Base-by-base conservation (phyloP, 768 basidiomycete species). In the Pleurotus cornucopiae region DNA sequence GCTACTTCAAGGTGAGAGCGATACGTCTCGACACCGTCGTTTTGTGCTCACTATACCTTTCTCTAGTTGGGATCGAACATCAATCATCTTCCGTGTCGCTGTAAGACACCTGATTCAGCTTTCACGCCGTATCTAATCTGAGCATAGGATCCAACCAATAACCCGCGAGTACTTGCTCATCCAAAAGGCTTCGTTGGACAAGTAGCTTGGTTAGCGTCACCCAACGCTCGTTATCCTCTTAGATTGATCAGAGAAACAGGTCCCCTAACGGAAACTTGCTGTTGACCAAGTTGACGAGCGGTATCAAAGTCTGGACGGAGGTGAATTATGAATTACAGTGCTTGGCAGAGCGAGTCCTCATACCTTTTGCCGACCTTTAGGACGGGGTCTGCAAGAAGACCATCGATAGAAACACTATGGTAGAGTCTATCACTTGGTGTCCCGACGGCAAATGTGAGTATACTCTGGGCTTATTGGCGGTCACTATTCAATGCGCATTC, bases 231-330 rank as follows among this genome's bases (percentile, higher is more conserved):
- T 21, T 12, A 38, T 53, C 11, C 30, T 9, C 30, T 34, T 9
- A 7, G 9, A 34, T 34, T 34, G 30, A 34, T 9, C 26, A 40
- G 5, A 39, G 26, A 9, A 40, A 16, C 55, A 85, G 84, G 86
- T 86, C 86, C 13, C 86, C 87, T 0, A 77, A 74, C 34, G 86
- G 88, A 13, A 75, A 76, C 49, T 66, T 76, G 47, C 71, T 91
- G 5, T 67, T 91, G 9, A 88, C 87, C 2, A 88, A 86, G 69
- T 74, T 86, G 47, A 73, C 71, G 41, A 76, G 82, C 55, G 83
- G 80, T 9, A 75, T 89, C 58, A 89, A 88, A 69, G 73, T 89
- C 37, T 91, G 88, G 88, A 84, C 79, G 9, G 80, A 84, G 73
- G 88, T 86, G 54, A 44, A 75, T 68, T 48, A 25, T 46, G 25